Evolutionary conservation across 2,329 filamentous ascomycete genomes (phyloP), one percentile per base, ranked within the genome.

Genomic region (Xylaria sp.): DNA sequence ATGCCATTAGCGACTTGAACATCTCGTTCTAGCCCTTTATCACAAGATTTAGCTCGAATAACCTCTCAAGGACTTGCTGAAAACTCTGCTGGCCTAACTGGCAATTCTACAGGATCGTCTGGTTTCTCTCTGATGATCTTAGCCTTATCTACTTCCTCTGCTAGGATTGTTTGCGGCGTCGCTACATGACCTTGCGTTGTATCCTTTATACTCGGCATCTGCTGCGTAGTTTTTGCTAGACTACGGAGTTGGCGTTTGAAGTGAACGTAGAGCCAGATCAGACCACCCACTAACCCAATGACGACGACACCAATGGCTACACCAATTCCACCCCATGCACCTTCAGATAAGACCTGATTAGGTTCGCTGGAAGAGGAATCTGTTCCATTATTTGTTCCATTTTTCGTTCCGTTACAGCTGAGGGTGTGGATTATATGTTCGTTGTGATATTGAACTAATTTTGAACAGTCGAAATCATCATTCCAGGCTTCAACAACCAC

Each of bases 331-430:
- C 20, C 49, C 49, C 49, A 53, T 33, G 13, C 49, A 33, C 28
- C 28, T 7, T 31, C 4, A 31, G 28, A 31, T 7, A 31, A 31
- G 28, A 4, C 28, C 28, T 31, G 28, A 7, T 31, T 31, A 7
- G 28, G 28, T 31, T 31, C 28, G 28, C 28, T 31, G 4, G 28
- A 31, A 31, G 28, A 5, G 28, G 28, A 4, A 31, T 31, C 28
- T 31, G 28, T 31, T 31, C 28, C 28, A 31, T 31, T 31, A 31
- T 31, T 31, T 31, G 28, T 31, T 7, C 28, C 28, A 15, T 36
- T 63, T 31, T 59, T 59, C n/a, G 33, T 42, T 42, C 56, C 33
- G n/a, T 59, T 59, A 42, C 56, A 59, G 56, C n/a, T 59, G 36
- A 59, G 40, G 26, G 20, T 15, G 56, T 59, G 33, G 56, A 59